These are phyloP conservation scores for Heliocybe sulcata DNA, from an alignment of 1,284 basidiomycete genomes.

Conservation along the genomic window DNA sequence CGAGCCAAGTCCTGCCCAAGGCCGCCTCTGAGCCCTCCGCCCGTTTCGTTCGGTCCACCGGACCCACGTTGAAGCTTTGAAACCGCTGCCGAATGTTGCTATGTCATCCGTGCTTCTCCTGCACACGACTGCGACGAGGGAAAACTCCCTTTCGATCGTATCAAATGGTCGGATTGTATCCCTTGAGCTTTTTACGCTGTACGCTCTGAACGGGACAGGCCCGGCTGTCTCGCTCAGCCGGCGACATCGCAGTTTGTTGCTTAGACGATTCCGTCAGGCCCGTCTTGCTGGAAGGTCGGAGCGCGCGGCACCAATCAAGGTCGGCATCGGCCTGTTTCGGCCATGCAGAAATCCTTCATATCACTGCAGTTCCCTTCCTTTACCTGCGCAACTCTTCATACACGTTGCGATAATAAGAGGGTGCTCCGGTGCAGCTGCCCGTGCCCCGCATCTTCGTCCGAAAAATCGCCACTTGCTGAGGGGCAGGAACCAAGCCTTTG, in stretches of 20 bases:
- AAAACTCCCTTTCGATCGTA: not conserved
- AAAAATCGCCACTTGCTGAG: not conserved
- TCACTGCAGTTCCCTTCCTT: not conserved
- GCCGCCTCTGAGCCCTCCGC: not conserved
- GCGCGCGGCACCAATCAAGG: not conserved
- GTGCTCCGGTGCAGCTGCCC: not conserved
- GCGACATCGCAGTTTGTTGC: not conserved
- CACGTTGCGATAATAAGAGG: not conserved
- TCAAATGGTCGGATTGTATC: not conserved
- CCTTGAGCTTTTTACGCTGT: not conserved
- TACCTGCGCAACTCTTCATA: not conserved
- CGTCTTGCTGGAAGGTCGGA: not conserved
- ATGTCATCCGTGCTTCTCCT: not conserved
- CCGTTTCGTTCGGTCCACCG: not conserved
- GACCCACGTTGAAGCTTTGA: not conserved
- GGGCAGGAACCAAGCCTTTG: no score
- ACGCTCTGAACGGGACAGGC: not conserved
- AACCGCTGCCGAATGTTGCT: not conserved
- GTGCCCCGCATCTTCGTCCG: not conserved
- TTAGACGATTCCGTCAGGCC: not conserved
- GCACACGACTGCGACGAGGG: no score
- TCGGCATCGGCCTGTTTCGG: not conserved
- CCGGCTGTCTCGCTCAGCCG: not conserved
- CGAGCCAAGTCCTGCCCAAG: not conserved
- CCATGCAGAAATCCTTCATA: not conserved